These are phyloP conservation scores for Barnettozyma pratensis DNA, from an alignment of 805 yeast species.

Conservation along the genomic window DNA sequence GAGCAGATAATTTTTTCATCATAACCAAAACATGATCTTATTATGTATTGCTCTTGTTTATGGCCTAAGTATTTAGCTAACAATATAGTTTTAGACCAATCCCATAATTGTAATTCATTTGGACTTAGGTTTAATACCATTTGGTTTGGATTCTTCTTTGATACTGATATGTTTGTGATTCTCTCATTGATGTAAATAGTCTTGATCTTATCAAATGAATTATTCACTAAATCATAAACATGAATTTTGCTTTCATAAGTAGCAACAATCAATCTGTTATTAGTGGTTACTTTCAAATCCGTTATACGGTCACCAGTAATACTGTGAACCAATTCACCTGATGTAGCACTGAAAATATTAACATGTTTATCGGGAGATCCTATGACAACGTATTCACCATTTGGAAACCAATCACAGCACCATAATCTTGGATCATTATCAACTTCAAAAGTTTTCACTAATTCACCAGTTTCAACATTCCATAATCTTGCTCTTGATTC, in stretches of 20 bases:
- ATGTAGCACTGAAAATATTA: slow-evolving; percentile 37
- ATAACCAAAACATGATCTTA: slow-evolving; percentile 73
- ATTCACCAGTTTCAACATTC: slow-evolving; percentile 43
- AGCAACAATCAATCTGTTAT: slow-evolving; percentile 61
- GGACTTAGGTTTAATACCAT: slow-evolving; percentile 62
- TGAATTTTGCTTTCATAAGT: slow-evolving; percentile 58
- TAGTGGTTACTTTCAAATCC: slow-evolving; percentile 62
- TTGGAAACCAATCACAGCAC: slow-evolving; percentile 69
- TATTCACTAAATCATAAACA: slow-evolving; percentile 43
- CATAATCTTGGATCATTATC: slow-evolving; percentile 34
- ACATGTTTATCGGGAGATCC: slow-evolving; percentile 76
- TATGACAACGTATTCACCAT: slow-evolving; percentile 49
- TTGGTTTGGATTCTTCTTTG: slow-evolving; percentile 46
- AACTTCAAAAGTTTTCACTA: slow-evolving; percentile 16
- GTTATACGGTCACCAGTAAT: slow-evolving; percentile 48
- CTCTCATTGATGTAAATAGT: slow-evolving; percentile 49
- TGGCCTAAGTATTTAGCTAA: slow-evolving; percentile 68
- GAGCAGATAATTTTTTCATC: slow-evolving; percentile 67
- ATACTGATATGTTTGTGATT: slow-evolving; percentile 59
- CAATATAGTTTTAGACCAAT: slow-evolving; percentile 51
- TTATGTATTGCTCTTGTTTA: slow-evolving; percentile 60
- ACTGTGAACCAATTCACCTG: slow-evolving; percentile 24
- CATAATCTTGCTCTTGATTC: slow-evolving; percentile 69
- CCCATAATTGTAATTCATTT: slow-evolving; percentile 81
- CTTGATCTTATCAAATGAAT: slow-evolving; percentile 35